A percentile compares a stretch with the other conserved stretches of the same genome.
Evolutionary conservation across 2,329 filamentous ascomycete genomes (phyloP).

Genomic region (Gremmenia infestans): DNA sequence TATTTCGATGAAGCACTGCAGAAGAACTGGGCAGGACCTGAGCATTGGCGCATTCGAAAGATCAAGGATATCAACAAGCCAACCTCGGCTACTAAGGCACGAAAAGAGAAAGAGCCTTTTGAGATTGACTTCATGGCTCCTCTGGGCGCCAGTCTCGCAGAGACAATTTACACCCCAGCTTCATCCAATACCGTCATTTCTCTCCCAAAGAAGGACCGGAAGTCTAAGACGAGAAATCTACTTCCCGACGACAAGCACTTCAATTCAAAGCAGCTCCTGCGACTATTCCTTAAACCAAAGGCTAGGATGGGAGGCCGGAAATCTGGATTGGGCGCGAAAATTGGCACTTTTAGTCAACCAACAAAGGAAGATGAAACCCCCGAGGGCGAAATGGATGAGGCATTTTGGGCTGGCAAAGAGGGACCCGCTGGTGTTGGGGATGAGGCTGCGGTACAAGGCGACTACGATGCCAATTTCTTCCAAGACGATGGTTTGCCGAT

Average conservation of each 20-base stretch:
- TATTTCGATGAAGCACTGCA: conserved; percentile 96
- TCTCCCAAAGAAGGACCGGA: conserved; percentile 91
- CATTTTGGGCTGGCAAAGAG: conserved; percentile 82
- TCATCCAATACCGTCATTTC: conserved; percentile 76
- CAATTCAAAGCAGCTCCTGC: conserved; percentile 84
- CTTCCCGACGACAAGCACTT: conserved; percentile 98
- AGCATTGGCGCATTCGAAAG: conserved; percentile 94
- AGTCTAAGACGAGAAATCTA: conserved; percentile 85
- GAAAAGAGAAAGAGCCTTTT: conserved; percentile 95
- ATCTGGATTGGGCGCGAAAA: conserved; percentile 43
- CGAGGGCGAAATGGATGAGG: conserved; percentile 84
- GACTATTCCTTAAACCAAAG: conserved; percentile 91
- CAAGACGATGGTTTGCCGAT: conserved; percentile 77
- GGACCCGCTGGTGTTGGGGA: conserved; percentile 43
- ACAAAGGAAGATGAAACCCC: conserved; percentile 52
- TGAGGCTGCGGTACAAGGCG: conserved; percentile 57
- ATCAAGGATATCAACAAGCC: conserved; percentile 76
- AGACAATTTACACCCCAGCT: conserved; percentile 76
- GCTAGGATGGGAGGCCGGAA: conserved; percentile 70
- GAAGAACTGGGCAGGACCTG: conserved; percentile 97
- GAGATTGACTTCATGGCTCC: conserved; percentile 84
- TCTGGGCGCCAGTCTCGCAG: conserved; percentile 64
- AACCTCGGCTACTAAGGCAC: conserved; percentile 53
- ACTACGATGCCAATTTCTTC: conserved; percentile 98
- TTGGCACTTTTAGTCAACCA: conserved; percentile 39